Evolutionary conservation across 768 basidiomycete genomes (phyloP).

Genomic region (Hirschioporus abietinus): DNA sequence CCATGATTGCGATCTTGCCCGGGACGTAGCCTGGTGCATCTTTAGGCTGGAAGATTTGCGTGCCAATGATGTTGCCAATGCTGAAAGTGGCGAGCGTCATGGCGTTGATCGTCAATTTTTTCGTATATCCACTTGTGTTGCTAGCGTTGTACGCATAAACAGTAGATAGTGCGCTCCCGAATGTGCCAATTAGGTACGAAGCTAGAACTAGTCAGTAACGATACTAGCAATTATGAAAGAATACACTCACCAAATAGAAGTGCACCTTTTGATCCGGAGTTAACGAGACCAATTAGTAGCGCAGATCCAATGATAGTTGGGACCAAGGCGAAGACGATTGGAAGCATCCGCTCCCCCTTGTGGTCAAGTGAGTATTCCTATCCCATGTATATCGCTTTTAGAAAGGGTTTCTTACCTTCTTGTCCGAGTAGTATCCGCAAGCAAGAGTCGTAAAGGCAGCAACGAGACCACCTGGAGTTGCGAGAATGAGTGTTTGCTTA

Average conservation of each 20-base stretch:
- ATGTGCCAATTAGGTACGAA: slow-evolving; percentile 47
- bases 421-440: slow-evolving; percentile 64
- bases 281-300: slow-evolving; percentile 50
- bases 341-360: slow-evolving; percentile 54
- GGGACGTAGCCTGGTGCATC: slow-evolving; percentile 61
- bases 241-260: slow-evolving; percentile 47
- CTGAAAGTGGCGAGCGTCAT: slow-evolving; percentile 52
- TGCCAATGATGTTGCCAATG: slow-evolving; percentile 57
- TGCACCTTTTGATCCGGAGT: slow-evolving; percentile 41
- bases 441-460: slow-evolving; percentile 41
- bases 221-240: neutral
- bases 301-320: slow-evolving; percentile 55
- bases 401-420: slow-evolving; percentile 34
- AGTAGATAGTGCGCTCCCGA: slow-evolving; percentile 52
- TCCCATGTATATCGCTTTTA: neutral
- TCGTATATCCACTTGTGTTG: slow-evolving; percentile 60
- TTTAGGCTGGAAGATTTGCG: slow-evolving; percentile 57
- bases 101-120: slow-evolving; percentile 63
- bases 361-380: neutral
- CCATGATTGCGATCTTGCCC: slow-evolving; percentile 61
- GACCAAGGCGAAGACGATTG: slow-evolving; percentile 51
- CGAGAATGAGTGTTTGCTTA: slow-evolving; percentile 54
- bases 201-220: slow-evolving; percentile 25
- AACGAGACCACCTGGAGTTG: slow-evolving; percentile 50
- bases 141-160: slow-evolving; percentile 63